A percentile compares a stretch with the other conserved stretches of the same genome.
Conservation (phyloP, 306 rosid species). For the Dalbergia cultrata region DNA sequence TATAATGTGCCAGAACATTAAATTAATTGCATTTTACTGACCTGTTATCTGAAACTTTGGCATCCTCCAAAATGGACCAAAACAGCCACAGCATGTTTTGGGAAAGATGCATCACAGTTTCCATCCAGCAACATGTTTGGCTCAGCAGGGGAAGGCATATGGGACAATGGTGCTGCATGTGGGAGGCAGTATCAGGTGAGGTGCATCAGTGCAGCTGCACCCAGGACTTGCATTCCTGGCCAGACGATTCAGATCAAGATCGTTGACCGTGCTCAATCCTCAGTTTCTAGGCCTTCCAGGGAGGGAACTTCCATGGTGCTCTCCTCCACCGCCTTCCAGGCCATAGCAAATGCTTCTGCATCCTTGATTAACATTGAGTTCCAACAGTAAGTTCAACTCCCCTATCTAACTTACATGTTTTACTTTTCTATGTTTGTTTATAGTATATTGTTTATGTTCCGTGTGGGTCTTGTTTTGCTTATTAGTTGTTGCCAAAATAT, state of each 20-base stretch:
- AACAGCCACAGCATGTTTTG: slow-evolving; percentile 72
- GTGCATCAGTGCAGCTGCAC: slow-evolving; percentile 68
- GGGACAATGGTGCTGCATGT: slow-evolving; percentile 96
- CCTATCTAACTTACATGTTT: background rate
- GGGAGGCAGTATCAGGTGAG: slow-evolving; percentile 76
- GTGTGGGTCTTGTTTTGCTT: slow-evolving; percentile 39
- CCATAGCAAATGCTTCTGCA: slow-evolving; percentile 61
- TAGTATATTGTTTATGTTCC: background rate
- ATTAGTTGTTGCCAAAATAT: slow-evolving; percentile 1
- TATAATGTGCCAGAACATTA: too few species aligned
- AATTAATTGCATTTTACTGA: too few species aligned
- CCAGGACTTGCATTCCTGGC: slow-evolving; percentile 61
- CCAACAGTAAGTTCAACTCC: slow-evolving; percentile 57
- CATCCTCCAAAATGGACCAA: too few species aligned
- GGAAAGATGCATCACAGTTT: slow-evolving; percentile 52
- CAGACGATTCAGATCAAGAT: slow-evolving; percentile 66
- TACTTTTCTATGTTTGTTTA: background rate
- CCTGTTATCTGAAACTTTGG: too few species aligned
- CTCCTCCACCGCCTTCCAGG: slow-evolving; percentile 63
- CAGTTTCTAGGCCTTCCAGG: slow-evolving; percentile 57
- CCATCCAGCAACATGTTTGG: slow-evolving; percentile 74
- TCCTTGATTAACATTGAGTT: slow-evolving; percentile 68
- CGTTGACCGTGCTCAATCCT: slow-evolving; percentile 66
- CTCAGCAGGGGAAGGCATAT: slow-evolving; percentile 81
- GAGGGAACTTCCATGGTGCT: slow-evolving; percentile 61